Base-by-base conservation (phyloP, 2,329 filamentous ascomycete species). In the Colletotrichum lupini region DNA sequence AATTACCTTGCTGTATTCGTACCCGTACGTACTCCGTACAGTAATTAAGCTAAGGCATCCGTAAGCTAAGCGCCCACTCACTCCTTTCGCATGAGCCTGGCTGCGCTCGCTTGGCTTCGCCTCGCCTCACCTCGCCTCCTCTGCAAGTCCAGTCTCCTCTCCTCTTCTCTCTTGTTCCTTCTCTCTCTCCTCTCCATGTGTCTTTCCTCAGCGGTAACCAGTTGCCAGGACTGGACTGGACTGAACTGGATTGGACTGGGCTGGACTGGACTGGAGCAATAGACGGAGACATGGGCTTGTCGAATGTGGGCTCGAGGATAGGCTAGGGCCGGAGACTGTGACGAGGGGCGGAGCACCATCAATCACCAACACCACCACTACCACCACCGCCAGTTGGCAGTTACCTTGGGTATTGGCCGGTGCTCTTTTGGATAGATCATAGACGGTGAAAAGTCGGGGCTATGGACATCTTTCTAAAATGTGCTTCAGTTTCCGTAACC, bases 11-110 rank as follows among this genome's bases (percentile, higher is more conserved):
- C 60, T 63, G 46, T 35, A 55, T 26, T 11, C 22, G 24, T 53
- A 55, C 52, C 19, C 11, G 7, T 55, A 63, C 61, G 9, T 55
- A 63, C 61, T 30, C 61, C 46, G 22, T 32, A 30, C 46, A 63
- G 28, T 63, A 53, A 63, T 63, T 37, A 63, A 63, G 61, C 61
- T 63, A 26, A 49, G 42, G 42, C 19, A 49, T 49, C 42, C 42
- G 28, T 63, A 63, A 35, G 61, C 61, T 63, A 63, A 63, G 61
- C 61, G 61, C 61, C 61, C 61, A 63, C 61, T 37, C 24, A 22
- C 61, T 53, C 46, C 61, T 63, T 28, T 63, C 46, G 49, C 42
- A 5, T 24, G 42, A 46, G 60, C 46, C 60, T 63, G 37, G 46
- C 42, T n/a, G 42, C 42, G 42, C 42, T 49, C 42, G 60, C 60